Evolutionary conservation across 2,329 filamentous ascomycete species (phyloP).

Genomic region (Lasiodiplodia sp.): DNA sequence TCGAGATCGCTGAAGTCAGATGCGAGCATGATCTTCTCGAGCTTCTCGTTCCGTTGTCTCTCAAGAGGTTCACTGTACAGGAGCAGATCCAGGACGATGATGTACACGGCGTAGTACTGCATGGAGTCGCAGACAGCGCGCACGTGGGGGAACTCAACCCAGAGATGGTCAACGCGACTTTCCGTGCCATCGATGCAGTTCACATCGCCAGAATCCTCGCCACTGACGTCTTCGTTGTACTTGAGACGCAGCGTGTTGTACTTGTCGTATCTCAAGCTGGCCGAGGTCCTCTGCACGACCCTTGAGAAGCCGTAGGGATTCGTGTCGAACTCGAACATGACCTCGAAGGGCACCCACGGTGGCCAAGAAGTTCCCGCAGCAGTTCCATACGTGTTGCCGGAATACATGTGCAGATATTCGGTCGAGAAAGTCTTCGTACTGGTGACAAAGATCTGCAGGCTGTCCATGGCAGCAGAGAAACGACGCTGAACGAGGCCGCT

Average conservation of each 20-base stretch:
- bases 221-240: constrained; percentile 91
- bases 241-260: constrained; percentile 97
- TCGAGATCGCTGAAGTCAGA: constrained; percentile 98
- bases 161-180: constrained; percentile 91
- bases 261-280: constrained; percentile 93
- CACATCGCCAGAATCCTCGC: constrained; percentile 59
- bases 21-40: constrained; percentile 98
- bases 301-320: constrained; percentile 98
- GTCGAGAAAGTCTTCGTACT: constrained; percentile 89
- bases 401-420: constrained; percentile 88
- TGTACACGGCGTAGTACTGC: constrained; percentile 97
- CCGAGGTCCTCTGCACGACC: constrained; percentile 95
- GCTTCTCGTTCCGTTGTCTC: constrained; percentile 92
- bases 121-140: constrained; percentile 95
- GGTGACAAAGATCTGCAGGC: constrained; percentile 96
- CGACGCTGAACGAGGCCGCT: constrained; percentile 94
- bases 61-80: constrained; percentile 96
- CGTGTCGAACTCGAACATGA: constrained; percentile 95
- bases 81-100: constrained; percentile 94
- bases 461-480: constrained; percentile 95
- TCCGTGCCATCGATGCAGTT: constrained; percentile 65
- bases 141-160: constrained; percentile 94
- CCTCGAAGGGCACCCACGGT: constrained; percentile 97
- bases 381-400: constrained; percentile 90
- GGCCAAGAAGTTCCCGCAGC: constrained; percentile 89